A percentile compares a stretch with the other conserved stretches of the same genome.
phyloP scores from a whole-genome alignment of 2,329 filamentous ascomycete genomes.

The Didymella pomorum region DNA sequence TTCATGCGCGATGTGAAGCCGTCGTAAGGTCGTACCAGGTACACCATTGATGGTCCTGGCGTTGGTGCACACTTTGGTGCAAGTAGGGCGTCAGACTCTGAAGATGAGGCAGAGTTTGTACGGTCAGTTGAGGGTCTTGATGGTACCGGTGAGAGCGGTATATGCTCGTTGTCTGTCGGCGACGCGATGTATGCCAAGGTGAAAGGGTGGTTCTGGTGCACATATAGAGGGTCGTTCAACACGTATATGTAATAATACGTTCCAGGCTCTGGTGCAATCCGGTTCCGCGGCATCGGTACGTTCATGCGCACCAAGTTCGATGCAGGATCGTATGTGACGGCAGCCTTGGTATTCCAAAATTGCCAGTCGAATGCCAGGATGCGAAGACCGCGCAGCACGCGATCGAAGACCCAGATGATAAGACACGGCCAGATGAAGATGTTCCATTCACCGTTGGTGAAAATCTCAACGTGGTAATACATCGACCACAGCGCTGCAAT shows the following conservation, averaged over 20 bases:
- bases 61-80: slow-evolving; percentile 1
- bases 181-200: slow-evolving; percentile 36
- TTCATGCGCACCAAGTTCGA: slow-evolving; percentile 60
- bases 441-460: slow-evolving; percentile 57
- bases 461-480: slow-evolving; percentile 64
- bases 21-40: slow-evolving; percentile 61
- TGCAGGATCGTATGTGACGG: slow-evolving; percentile 54
- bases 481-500: slow-evolving; percentile 59
- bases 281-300: slow-evolving; percentile 48
- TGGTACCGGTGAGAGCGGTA: slow-evolving; percentile 23
- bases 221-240: slow-evolving; percentile 55
- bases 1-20: slow-evolving; percentile 60
- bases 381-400: slow-evolving; percentile 56
- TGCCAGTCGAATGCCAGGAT: slow-evolving; percentile 55
- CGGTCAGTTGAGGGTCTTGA: slow-evolving; percentile 20
- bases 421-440: slow-evolving; percentile 60
- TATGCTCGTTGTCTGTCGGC: slow-evolving; percentile 4
- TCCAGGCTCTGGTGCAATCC: slow-evolving; percentile 53
- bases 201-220: slow-evolving; percentile 60
- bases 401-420: slow-evolving; percentile 61
- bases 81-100: slow-evolving; percentile 44
- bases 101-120: slow-evolving; percentile 26
- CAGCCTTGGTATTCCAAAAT: slow-evolving; percentile 48
- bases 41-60: slow-evolving; percentile 47
- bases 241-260: slow-evolving; percentile 62